Base-by-base conservation (phyloP, 2,329 filamentous ascomycete genomes). In the Didymella glomerata region DNA sequence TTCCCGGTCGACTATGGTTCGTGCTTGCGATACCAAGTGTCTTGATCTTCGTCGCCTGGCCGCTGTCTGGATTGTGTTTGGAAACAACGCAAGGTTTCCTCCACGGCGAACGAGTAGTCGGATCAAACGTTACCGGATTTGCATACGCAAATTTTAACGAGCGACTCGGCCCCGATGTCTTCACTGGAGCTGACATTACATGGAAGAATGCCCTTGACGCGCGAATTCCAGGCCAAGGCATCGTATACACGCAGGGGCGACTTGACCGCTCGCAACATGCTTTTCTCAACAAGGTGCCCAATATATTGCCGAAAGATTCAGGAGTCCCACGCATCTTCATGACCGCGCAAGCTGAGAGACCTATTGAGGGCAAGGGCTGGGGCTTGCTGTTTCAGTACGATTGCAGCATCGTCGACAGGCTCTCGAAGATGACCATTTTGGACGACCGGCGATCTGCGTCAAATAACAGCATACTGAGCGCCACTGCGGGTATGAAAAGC, bases 61-160 rank as follows among this genome's bases (percentile, higher is more conserved):
- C 50, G 5, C 14, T 46, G 4, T 53, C 42, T 11, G 32, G 50
- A 3, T 6, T 46, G 6, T 53, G 30, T 22, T n/a, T 53, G 28
- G 50, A 53, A 4, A 53, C 41, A 6, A 40, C 41, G 4, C 4
- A 28, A 1, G 50, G 50, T 2, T 53, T 46, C 3, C 4, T 53
- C 2, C 50, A 46, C 16, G 41, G 42, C 13, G 18, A 16, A 22
- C 22, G 7, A 16, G 50, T 9, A 3, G 11, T 20, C 0, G 50
- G 32, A 2, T 14, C 41, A 4, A 16, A 16, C 2, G 41, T 46
- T 7, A 40, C 32, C n/a, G 49, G 49, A 1, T 52, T 45, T 11
- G n/a, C 49, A 13, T 45, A 45, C 9, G 20, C 49, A 10, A 52
- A 36, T 16, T 52, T 52, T 9, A 52, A 52, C 38, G 48, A 51